Evolutionary conservation across 768 basidiomycete species (phyloP), one percentile per base, ranked within the genome.

Genomic region (Asterophora parasitica): DNA sequence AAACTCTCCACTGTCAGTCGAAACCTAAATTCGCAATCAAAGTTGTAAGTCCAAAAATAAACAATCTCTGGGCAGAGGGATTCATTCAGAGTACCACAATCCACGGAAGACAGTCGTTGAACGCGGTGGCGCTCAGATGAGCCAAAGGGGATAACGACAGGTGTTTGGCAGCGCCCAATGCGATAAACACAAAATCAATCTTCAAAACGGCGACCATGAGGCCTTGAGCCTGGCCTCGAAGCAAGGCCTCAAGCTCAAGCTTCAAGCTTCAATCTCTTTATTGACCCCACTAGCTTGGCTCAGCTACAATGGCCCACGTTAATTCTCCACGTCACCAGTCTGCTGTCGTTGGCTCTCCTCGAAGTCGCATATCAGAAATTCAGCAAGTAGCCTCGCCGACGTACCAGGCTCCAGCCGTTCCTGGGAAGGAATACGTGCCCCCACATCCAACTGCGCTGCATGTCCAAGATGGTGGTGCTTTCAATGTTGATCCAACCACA

Each of bases 401-500:
- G 4, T 38, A 7, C 20, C 7, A 20, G 4, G 42, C 41, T 28
- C 34, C 44, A 27, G 41, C 45, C 13, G 34, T 42, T 12, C 50
- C 46, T n/a, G 44, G 32, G 5, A 48, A 47, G 20, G 17, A 47
- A 28, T 38, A 46, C 28, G 28, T 36, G 5, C 23, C 45, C 20
- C 20, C 41, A 12, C 39, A 52, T 20, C 11, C 40, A 17, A 30
- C 37, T 16, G 43, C 50, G 7, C 45, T 58, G 1, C 45, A 53
- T 37, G 33, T 41, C 19, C 8, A 45, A 27, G 49, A 52, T 42
- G 34, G 52, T 23, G 52, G 44, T 36, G 39, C 50, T 16, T 54
- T 46, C 17, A 52, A 54, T 42, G 42, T 54, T 11, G 51, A 58
- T 34, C 55, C 52, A 10, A 27, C 15, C 17, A 32, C 40, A 7